Evolutionary conservation across 1,139 yeast species (phyloP).

Genomic region (Tardiomyces digboiensis): DNA sequence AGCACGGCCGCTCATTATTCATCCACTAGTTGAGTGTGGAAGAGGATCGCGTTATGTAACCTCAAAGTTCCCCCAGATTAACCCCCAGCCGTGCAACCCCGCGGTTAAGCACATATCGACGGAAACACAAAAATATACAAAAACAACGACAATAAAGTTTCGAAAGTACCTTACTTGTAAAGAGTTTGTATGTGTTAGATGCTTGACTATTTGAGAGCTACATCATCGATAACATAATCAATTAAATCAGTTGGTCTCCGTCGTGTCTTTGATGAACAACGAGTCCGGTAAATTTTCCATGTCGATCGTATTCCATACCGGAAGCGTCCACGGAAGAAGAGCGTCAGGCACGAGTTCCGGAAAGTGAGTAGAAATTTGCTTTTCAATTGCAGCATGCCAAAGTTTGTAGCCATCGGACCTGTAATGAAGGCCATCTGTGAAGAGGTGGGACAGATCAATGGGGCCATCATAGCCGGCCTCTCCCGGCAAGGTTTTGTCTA

Average conservation of each 20-base stretch:
- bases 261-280: not conserved
- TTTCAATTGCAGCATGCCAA: not conserved
- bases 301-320: not conserved
- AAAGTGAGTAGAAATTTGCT: not conserved
- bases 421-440: constrained; percentile 3
- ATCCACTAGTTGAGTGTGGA: not conserved
- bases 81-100: too few relatives aligned
- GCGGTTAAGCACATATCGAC: too few relatives aligned
- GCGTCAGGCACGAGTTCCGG: not conserved
- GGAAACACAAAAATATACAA: too few relatives aligned
- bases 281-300: not conserved
- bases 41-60: too few relatives aligned
- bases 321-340: not conserved
- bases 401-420: not conserved
- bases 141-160: too few relatives aligned
- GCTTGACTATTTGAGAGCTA: too few relatives aligned
- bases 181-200: too few relatives aligned
- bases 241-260: too few relatives aligned
- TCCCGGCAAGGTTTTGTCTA: not conserved
- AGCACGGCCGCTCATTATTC: not conserved
- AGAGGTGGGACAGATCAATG: not conserved
- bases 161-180: too few relatives aligned
- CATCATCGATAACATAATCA: too few relatives aligned
- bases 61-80: too few relatives aligned
- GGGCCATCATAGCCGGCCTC: not conserved